Percentiles rank a stretch among this genome's conserved stretches.
Evolutionary conservation across 164 flowering plant species (phyloP).

Genomic region (Cinnamomum chago): DNA sequence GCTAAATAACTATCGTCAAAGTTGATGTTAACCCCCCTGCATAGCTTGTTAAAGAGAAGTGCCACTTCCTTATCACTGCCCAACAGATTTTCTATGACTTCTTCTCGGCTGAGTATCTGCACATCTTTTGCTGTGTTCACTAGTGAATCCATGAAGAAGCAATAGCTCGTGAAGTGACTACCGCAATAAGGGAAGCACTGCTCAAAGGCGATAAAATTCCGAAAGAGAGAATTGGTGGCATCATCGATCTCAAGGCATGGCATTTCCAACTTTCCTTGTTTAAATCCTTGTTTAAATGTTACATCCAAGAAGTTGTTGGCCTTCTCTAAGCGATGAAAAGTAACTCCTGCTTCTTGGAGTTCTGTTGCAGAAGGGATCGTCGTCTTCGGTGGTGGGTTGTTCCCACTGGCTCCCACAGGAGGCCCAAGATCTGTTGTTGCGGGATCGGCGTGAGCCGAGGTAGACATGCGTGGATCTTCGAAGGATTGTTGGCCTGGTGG

Average conservation of each 20-base stretch:
- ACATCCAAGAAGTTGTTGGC: slow-evolving; percentile 18
- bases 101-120: slow-evolving; percentile 11
- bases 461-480: too few species aligned
- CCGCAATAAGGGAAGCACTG: slow-evolving; percentile 17
- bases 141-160: slow-evolving; percentile 23
- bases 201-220: slow-evolving; percentile 26
- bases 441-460: too few species aligned
- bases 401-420: too few species aligned
- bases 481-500: too few species aligned
- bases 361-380: not conserved
- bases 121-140: slow-evolving; percentile 19
- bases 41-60: slow-evolving; percentile 17
- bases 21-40: slow-evolving; percentile 21
- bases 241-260: slow-evolving; percentile 21
- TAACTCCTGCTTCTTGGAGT: slow-evolving; percentile 2
- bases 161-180: slow-evolving; percentile 20
- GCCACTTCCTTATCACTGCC: slow-evolving; percentile 23
- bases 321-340: not conserved
- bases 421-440: too few species aligned
- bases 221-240: slow-evolving; percentile 20
- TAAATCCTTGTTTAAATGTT: slow-evolving; percentile 13
- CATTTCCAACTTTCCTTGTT: slow-evolving; percentile 7
- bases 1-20: slow-evolving; percentile 9
- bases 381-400: not conserved
- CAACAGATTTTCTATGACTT: slow-evolving; percentile 21